Evolutionary conservation across 495 filamentous ascomycete species (phyloP).

Genomic region (Podospora pseudopauciseta): DNA sequence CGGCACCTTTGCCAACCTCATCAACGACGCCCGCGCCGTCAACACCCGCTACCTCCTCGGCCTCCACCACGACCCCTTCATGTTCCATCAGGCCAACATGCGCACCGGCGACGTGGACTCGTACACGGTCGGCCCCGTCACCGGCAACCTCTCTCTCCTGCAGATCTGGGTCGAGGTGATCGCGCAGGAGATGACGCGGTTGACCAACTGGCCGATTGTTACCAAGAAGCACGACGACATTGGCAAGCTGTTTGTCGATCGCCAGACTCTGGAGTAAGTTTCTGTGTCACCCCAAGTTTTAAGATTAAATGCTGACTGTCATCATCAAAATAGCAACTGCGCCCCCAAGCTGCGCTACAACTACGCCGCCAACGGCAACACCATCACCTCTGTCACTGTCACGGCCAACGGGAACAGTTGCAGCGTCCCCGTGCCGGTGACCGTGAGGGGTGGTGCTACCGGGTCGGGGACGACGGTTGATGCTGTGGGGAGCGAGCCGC

Average conservation of each 20-base stretch:
- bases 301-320: background rate
- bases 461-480: constrained; percentile 49
- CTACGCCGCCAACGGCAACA: constrained; percentile 34
- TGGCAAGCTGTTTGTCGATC: constrained; percentile 47
- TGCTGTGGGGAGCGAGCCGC: constrained; percentile 55
- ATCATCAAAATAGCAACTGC: constrained; percentile 34
- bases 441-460: constrained; percentile 45
- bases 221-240: constrained; percentile 57
- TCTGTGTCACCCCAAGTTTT: background rate
- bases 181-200: constrained; percentile 54
- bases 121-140: constrained; percentile 52
- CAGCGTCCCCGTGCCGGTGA: constrained; percentile 52
- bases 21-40: constrained; percentile 39
- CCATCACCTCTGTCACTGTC: constrained; percentile 52
- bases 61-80: constrained; percentile 26
- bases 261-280: constrained; percentile 49
- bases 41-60: constrained; percentile 9
- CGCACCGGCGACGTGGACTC: constrained; percentile 45
- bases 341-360: constrained; percentile 48
- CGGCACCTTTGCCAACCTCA: constrained; percentile 47
- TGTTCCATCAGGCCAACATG: constrained; percentile 60
- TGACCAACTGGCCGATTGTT: constrained; percentile 57
- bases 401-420: constrained; percentile 52
- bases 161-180: constrained; percentile 61
- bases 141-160: constrained; percentile 50